Evolutionary conservation across 257 asterid genomes (phyloP).

Genomic region (Mitragyna speciosa): DNA sequence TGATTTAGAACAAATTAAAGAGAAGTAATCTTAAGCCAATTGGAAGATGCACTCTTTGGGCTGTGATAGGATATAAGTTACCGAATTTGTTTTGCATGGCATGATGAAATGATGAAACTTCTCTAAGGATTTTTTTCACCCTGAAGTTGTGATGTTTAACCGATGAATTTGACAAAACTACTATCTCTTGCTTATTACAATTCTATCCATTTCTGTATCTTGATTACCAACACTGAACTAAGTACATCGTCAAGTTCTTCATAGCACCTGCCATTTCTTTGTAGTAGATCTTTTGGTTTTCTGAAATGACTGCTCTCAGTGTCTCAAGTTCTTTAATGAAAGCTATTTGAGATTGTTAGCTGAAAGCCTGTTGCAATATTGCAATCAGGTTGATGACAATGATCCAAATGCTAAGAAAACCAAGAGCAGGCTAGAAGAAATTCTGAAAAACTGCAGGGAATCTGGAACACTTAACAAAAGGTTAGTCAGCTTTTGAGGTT

Average conservation of each 20-base stretch:
- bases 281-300: too few relatives aligned
- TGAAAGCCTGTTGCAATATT: background rate
- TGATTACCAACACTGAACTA: background rate
- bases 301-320: background rate
- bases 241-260: background rate
- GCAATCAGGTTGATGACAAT: conserved; percentile 56
- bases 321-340: background rate
- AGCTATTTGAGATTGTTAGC: conserved; percentile 1
- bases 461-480: conserved; percentile 59
- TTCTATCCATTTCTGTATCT: background rate
- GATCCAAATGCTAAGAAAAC: conserved; percentile 88
- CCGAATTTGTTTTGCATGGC: background rate
- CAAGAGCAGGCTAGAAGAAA: conserved; percentile 53
- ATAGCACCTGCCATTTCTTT: background rate
- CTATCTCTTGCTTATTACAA: background rate
- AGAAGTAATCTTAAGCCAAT: background rate
- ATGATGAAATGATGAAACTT: background rate
- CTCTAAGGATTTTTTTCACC: background rate
- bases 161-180: background rate
- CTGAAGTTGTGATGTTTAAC: background rate
- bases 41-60: background rate
- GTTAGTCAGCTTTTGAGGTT: conserved; percentile 22
- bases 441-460: conserved; percentile 78
- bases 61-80: background rate
- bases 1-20: background rate